A percentile compares a stretch with the other conserved stretches of the same genome.
Evolutionary conservation across 2,329 filamentous ascomycete genomes (phyloP).

Genomic region (Cylindrodendrum hubeiense): DNA sequence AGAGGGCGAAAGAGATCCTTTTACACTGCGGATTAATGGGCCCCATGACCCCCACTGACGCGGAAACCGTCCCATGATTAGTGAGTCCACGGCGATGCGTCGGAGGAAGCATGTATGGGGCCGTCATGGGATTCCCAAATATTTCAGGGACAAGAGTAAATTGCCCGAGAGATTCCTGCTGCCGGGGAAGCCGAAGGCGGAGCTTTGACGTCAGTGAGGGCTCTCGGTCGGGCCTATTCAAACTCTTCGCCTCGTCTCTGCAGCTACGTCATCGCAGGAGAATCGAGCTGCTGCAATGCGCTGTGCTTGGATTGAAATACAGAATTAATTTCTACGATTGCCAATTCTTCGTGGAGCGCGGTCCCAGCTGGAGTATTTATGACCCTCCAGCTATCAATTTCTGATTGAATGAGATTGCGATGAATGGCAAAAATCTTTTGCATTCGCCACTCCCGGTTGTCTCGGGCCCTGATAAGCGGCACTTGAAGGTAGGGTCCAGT

Average conservation of each 20-base stretch:
- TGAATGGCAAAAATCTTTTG: neutral
- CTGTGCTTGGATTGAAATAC: neutral
- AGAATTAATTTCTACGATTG: neutral
- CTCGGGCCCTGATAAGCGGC: neutral
- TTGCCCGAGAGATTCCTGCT: conserved; percentile 6
- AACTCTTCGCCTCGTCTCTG: neutral
- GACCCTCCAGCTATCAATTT: neutral
- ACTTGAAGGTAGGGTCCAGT: conserved; percentile 18
- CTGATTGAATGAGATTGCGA: neutral
- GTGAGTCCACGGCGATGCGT: conserved; percentile 13
- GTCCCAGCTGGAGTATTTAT: neutral
- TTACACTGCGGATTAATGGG: neutral
- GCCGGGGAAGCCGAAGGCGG: conserved; percentile 25
- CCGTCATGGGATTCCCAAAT: conserved; percentile 24
- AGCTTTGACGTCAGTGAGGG: conserved; percentile 29
- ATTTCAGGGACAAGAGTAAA: neutral
- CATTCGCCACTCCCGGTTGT: neutral
- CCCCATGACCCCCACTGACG: conserved; percentile 4
- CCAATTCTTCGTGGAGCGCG: neutral
- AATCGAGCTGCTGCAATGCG: neutral
- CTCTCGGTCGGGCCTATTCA: conserved; percentile 25
- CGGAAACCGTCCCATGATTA: neutral
- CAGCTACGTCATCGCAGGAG: conserved; percentile 13
- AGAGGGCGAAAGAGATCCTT: conserved; percentile 4
- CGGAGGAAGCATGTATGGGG: conserved; percentile 16